Base-by-base conservation (phyloP, 2,329 filamentous ascomycete genomes). In the Periconia sp. region DNA sequence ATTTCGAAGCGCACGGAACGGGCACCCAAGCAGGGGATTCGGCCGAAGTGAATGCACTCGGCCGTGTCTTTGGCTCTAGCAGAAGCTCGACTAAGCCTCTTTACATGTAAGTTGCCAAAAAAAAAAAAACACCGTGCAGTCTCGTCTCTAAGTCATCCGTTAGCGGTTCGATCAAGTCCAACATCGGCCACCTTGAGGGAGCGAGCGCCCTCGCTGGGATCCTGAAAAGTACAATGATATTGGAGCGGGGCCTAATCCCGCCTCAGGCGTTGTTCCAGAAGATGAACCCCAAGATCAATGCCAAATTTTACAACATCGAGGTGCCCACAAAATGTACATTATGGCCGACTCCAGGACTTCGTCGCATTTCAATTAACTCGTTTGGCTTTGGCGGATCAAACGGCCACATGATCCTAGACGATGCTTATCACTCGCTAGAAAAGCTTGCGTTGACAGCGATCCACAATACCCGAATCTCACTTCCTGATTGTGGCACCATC, bases 11-110 rank as follows among this genome's bases (percentile, higher is more conserved):
- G 1, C 70, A 73, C 42, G 81, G 81, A 9, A 84, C 80, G 0
- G 81, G 81, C 4, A 84, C 81, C 1, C 72, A 75, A 30, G 79
- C 75, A 2, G 79, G 80, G 4, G 45, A 60, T 13, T 44, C 51
- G 2, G 41, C 46, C 4, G 60, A 65, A 28, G 43, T 49, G 2
- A 32, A 24, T 3, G 51, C 50, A 5, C 9, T 46, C 9, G 17
- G 17, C 4, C 11, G 18, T 9, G 36, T 36, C 19, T 36, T 40
- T 16, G 8, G 28, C 5, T 10, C 21, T 5, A 3, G 19, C 9
- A 19, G 33, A 21, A 12, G 22, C 10, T n/a, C 25, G 4, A 29
- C n/a, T n/a, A 24, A 36, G 8, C 19, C 23, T 2, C 12, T 29
- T 11, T 35, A 34, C 11, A 16, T 26, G 30, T 41, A 10, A 17